These are phyloP conservation scores for Cyberlindnera japonica DNA, from an alignment of 805 yeast genomes.

Conservation along the genomic window DNA sequence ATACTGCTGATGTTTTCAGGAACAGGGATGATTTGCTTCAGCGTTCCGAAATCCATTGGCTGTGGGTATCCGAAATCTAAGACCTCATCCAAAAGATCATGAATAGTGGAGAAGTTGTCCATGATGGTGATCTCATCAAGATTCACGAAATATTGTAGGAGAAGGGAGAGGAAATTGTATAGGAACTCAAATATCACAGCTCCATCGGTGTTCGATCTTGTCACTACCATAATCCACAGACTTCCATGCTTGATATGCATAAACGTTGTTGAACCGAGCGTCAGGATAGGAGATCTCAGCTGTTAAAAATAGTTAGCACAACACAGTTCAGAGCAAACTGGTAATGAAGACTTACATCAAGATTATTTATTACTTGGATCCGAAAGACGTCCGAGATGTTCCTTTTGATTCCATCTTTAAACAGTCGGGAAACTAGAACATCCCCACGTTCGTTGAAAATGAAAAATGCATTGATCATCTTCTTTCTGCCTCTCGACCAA, in stretches of 20 bases:
- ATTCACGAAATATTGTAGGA: conserved; percentile 39
- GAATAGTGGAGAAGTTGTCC: conserved; percentile 63
- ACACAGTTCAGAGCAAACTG: background rate
- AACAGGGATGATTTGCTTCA: conserved; percentile 35
- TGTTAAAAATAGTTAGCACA: conserved; percentile 12
- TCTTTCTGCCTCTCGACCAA: no score
- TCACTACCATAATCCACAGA: conserved; percentile 84
- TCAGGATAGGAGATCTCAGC: conserved; percentile 67
- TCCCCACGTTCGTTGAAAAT: conserved; percentile 80
- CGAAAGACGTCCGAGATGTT: conserved; percentile 85
- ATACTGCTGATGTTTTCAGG: conserved; percentile 4
- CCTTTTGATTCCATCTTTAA: conserved; percentile 70
- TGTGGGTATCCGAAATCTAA: conserved; percentile 79
- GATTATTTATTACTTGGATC: conserved; percentile 80
- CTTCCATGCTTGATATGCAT: conserved; percentile 61
- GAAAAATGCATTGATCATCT: conserved; percentile 87
- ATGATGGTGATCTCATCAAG: conserved; percentile 46
- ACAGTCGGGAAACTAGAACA: conserved; percentile 68
- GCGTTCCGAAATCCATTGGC: conserved; percentile 46
- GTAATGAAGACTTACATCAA: conserved; percentile 34
- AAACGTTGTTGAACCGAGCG: conserved; percentile 91
- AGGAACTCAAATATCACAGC: conserved; percentile 76
- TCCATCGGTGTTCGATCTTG: conserved; percentile 85
- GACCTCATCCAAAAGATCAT: conserved; percentile 74
- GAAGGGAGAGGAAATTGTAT: conserved; percentile 52